These are phyloP conservation scores for Papiliotrema laurentii DNA, from an alignment of 1,284 basidiomycete species.

Conservation along the genomic window DNA sequence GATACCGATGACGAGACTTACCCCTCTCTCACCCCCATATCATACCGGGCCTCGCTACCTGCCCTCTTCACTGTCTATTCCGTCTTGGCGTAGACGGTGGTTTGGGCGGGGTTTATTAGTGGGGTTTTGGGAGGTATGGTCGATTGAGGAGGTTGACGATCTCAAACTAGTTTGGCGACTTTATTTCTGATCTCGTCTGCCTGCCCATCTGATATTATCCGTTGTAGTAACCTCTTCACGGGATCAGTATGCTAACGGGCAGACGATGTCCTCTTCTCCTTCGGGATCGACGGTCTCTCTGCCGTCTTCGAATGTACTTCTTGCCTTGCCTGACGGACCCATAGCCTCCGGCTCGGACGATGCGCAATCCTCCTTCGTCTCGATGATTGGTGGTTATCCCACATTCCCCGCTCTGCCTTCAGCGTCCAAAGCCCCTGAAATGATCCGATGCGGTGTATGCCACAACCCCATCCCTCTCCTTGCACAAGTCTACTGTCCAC, in stretches of 20 bases:
- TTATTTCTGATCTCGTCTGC: constrained; percentile 31
- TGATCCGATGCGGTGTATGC: constrained; percentile 38
- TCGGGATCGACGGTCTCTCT: constrained; percentile 32
- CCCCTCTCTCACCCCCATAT: constrained; percentile 12
- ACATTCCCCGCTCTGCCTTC: constrained; percentile 36
- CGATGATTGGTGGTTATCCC: constrained; percentile 46
- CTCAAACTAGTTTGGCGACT: constrained; percentile 47
- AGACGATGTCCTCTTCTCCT: constrained; percentile 28
- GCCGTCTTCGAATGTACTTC: constrained; percentile 35
- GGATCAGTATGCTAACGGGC: not conserved
- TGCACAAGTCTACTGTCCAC: constrained; percentile 48
- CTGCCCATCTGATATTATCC: constrained; percentile 1
- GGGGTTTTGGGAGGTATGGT: constrained; percentile 1
- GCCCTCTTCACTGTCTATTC: constrained; percentile 10
- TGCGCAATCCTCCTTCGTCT: constrained; percentile 28
- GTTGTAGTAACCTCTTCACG: constrained; percentile 5
- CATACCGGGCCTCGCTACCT: not conserved
- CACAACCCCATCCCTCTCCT: constrained; percentile 41
- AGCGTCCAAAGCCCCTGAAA: constrained; percentile 13
- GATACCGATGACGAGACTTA: constrained; percentile 48
- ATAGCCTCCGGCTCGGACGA: constrained; percentile 28
- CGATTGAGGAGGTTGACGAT: constrained; percentile 28
- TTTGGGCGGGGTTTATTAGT: constrained; percentile 12
- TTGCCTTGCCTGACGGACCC: constrained; percentile 46
- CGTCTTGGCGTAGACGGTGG: constrained; percentile 19